Evolutionary conservation across 176 grass and related monocot species (phyloP), one percentile per base, ranked within the genome.

Genomic region (maize (Zea mays)): DNA sequence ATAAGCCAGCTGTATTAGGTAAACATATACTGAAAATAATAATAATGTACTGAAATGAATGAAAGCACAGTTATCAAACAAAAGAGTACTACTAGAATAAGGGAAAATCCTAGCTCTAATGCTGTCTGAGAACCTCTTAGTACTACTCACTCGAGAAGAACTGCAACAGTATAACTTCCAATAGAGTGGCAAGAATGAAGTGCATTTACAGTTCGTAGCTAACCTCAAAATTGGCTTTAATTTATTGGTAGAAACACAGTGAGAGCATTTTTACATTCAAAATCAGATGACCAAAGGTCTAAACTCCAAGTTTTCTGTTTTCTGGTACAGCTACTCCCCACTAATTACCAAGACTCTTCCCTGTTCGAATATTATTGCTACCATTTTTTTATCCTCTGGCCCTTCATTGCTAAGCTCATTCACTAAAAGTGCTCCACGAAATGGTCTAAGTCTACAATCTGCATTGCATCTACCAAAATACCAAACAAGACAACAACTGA

Each of bases 1-100:
- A 94, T 92, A 97, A 93, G 90, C 27, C 88, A 90, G 49, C 55
- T 60, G 62, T 73, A 81, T 84, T 87, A 77, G 43, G 86, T 56
- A 87, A 85, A 40, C 72, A 82, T 69, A 27, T 78, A 72, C 52
- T 85, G 62, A 65, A 81, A 85, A 80, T 72, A 85, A 60, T 72
- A 58, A 67, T 78, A 70, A 78, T 75, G 45, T 87, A 82, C n/a
- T 63, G 12, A 66, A 77, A 78, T 80, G n/a, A 65, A 82, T 85
- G 59, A 19, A 65, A 63, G 11, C 44, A 27, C 58, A 69, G 56
- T 60, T 39, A 61, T 37, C n/a, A 6, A 72, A 74, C 63, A 11
- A 51, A 85, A 59, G 52, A 72, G 37, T 15, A 75, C 49, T 67
- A 59, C 27, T 43, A 83, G 7, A n/a, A 48, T 5, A 79, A 80